These are phyloP conservation scores for Cyclotella sp. DNA, from an alignment of 108 stramenopile genomes.

Conservation along the genomic window DNA sequence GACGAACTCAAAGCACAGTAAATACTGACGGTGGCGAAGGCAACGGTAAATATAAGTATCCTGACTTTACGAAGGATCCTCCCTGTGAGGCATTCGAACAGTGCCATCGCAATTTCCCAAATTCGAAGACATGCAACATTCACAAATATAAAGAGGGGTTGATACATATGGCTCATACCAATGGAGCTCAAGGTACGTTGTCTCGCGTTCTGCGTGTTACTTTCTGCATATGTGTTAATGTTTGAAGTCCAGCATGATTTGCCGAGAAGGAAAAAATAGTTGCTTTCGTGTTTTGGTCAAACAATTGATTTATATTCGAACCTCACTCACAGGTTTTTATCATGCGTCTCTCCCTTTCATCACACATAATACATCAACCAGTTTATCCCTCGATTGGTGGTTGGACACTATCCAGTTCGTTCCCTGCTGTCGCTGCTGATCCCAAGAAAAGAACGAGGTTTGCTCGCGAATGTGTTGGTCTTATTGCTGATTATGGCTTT, in stretches of 20 bases:
- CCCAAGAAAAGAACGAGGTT: constrained; percentile 16
- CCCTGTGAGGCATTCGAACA: constrained; percentile 36
- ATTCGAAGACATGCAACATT: constrained; percentile 35
- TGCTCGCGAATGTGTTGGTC: constrained; percentile 35
- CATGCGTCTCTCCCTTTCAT: too few relatives aligned
- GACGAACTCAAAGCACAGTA: constrained; percentile 8
- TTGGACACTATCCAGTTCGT: constrained; percentile 29
- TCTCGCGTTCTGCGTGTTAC: background rate
- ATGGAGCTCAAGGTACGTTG: constrained; percentile 23
- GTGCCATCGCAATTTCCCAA: constrained; percentile 49
- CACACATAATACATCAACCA: background rate
- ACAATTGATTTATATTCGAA: background rate
- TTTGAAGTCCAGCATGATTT: too few relatives aligned
- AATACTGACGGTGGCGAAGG: background rate
- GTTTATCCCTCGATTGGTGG: constrained; percentile 35
- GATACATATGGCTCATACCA: constrained; percentile 25
- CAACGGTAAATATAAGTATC: background rate
- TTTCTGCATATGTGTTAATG: too few relatives aligned
- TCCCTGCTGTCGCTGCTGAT: constrained; percentile 34
- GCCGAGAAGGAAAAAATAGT: too few relatives aligned
- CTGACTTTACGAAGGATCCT: constrained; percentile 18
- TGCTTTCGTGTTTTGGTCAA: too few relatives aligned
- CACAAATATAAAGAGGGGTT: constrained; percentile 34
- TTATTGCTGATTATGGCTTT: constrained; percentile 45
- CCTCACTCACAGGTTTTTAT: too few relatives aligned